Percentiles rank a stretch among this genome's conserved stretches.
Conservation (phyloP, 2,329 filamentous ascomycete species). For the Pseudodiploospora longispora region DNA sequence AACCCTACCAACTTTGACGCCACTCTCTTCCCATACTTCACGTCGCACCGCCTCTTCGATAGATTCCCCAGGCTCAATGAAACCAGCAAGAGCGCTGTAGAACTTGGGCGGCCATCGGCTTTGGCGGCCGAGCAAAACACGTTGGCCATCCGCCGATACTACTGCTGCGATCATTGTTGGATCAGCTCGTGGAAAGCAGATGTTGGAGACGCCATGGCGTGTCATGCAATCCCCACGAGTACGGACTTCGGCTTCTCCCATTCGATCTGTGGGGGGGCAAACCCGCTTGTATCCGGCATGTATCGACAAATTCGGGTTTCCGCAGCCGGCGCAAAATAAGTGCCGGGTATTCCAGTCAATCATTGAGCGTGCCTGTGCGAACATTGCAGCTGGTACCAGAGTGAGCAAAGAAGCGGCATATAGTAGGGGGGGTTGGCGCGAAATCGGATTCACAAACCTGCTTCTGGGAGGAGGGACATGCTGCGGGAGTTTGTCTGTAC, state of each 20-base stretch:
- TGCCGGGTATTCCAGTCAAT: conserved; percentile 93
- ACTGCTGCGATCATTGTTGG: conserved; percentile 94
- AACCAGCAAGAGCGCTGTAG: conserved; percentile 85
- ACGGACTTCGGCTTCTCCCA: conserved; percentile 35
- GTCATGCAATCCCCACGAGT: conserved; percentile 68
- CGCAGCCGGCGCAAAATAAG: conserved; percentile 85
- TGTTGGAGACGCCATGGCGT: conserved; percentile 77
- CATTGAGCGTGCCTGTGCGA: conserved; percentile 78
- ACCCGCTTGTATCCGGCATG: conserved; percentile 75
- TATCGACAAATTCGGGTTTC: conserved; percentile 68
- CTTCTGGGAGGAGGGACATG: conserved; percentile 50
- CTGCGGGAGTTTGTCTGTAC: conserved; percentile 62
- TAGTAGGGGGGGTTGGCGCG: not conserved
- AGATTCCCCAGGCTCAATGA: conserved; percentile 77
- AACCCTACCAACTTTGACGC: conserved; percentile 67
- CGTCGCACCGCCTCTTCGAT: conserved; percentile 77
- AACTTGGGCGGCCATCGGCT: conserved; percentile 76
- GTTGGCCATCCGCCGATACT: conserved; percentile 68
- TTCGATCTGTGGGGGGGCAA: conserved; percentile 63
- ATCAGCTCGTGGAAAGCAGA: conserved; percentile 86
- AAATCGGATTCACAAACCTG: conserved; percentile 39
- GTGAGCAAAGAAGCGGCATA: not conserved
- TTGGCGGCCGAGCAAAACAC: conserved; percentile 75
- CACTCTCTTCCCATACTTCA: conserved; percentile 82
- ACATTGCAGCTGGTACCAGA: conserved; percentile 63